Evolutionary conservation across 768 basidiomycete genomes (phyloP).

Genomic region (Xanthoconium purpureum): DNA sequence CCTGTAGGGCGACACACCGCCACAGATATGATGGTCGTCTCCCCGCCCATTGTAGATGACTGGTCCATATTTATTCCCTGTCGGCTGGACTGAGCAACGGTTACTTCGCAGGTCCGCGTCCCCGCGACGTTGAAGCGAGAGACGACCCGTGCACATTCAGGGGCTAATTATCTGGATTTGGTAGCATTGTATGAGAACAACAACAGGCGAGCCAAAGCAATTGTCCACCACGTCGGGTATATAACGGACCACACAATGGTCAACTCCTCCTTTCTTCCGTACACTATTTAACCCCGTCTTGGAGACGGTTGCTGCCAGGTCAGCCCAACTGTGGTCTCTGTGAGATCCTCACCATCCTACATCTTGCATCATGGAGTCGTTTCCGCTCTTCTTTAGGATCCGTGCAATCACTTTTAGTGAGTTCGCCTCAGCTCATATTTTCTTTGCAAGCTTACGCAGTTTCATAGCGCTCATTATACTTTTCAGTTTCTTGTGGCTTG

Average conservation of each 20-base stretch:
- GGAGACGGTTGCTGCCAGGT: slow-evolving; percentile 20
- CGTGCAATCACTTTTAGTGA: slow-evolving; percentile 30
- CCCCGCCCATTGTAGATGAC: no score
- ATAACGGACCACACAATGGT: slow-evolving; percentile 3
- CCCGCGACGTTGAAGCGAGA: no score
- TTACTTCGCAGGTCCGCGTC: no score
- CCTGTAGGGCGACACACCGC: not conserved
- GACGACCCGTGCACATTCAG: slow-evolving; percentile 2
- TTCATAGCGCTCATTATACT: slow-evolving; percentile 41
- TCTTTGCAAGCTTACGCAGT: not conserved
- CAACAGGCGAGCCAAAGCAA: slow-evolving; percentile 16
- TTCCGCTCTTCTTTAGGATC: slow-evolving; percentile 30
- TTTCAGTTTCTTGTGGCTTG: slow-evolving; percentile 47
- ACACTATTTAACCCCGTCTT: slow-evolving; percentile 9
- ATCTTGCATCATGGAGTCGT: slow-evolving; percentile 26
- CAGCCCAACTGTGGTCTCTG: slow-evolving; percentile 17
- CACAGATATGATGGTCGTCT: not conserved
- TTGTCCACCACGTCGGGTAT: slow-evolving; percentile 13
- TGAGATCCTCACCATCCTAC: slow-evolving; percentile 9
- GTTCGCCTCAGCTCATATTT: not conserved
- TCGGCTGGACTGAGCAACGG: no score
- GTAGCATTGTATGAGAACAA: slow-evolving; percentile 4
- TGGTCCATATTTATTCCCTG: no score
- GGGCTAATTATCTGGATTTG: slow-evolving; percentile 12
- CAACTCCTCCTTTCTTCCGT: not conserved